These are phyloP conservation scores for Solanum chiquidenum DNA, from an alignment of 257 asterid genomes.

Conservation along the genomic window DNA sequence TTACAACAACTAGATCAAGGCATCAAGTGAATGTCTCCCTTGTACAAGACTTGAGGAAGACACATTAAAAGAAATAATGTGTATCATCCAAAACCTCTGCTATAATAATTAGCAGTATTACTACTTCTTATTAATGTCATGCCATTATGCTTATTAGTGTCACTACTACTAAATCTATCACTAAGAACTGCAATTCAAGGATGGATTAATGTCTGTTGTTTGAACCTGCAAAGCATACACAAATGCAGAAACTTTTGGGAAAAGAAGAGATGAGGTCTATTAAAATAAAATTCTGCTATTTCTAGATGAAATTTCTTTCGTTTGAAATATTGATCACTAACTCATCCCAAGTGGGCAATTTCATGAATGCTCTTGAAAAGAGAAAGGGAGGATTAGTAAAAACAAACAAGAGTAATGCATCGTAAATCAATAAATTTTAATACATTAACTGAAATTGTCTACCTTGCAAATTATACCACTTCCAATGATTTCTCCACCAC, in stretches of 20 bases:
- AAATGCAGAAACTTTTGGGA: background rate
- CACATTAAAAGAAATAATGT: background rate
- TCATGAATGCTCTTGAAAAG: background rate
- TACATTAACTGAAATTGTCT: background rate
- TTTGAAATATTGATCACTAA: background rate
- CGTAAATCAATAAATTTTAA: background rate
- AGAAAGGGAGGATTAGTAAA: background rate
- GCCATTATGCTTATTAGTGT: background rate
- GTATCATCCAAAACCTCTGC: background rate
- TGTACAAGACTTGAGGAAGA: background rate
- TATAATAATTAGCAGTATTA: background rate
- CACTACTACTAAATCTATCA: background rate
- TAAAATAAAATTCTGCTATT: background rate
- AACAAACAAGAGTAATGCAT: background rate
- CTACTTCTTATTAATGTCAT: background rate
- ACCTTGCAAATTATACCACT: slow-evolving; percentile 14
- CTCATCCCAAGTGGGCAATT: background rate
- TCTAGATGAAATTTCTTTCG: background rate
- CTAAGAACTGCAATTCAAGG: background rate
- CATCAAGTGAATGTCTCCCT: background rate
- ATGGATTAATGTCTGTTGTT: background rate
- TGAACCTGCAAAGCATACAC: background rate
- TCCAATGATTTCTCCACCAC: background rate
- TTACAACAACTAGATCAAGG: background rate
- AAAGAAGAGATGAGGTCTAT: background rate